Evolutionary conservation across 2,329 filamentous ascomycete genomes (phyloP).

Genomic region (Aspergillus sp.): DNA sequence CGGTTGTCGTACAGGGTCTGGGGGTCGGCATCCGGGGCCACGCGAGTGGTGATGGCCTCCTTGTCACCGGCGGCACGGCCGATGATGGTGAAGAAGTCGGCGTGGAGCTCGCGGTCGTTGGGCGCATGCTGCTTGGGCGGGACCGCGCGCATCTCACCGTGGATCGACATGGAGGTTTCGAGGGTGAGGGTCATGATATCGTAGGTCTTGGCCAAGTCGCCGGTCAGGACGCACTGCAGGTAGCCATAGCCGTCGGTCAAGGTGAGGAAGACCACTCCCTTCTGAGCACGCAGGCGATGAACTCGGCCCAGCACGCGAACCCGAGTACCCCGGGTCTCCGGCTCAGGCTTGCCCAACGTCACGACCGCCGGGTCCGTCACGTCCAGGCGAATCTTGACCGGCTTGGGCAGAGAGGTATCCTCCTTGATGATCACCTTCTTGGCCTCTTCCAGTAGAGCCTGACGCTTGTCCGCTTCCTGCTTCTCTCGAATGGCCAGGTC

Average conservation of each 20-base stretch:
- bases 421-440: constrained; percentile 73
- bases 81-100: constrained; percentile 82
- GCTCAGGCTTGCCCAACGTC: constrained; percentile 56
- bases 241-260: constrained; percentile 79
- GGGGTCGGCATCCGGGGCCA: constrained; percentile 66
- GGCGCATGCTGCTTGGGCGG: constrained; percentile 76
- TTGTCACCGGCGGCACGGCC: constrained; percentile 80
- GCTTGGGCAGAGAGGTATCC: constrained; percentile 69
- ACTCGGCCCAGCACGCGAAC: constrained; percentile 81
- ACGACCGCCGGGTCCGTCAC: constrained; percentile 63
- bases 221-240: constrained; percentile 80
- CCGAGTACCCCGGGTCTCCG: constrained; percentile 65
- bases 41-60: constrained; percentile 85
- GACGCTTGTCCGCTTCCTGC: constrained; percentile 69
- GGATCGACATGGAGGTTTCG: constrained; percentile 82
- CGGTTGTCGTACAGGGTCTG: constrained; percentile 77
- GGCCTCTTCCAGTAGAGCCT: constrained; percentile 73
- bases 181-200: constrained; percentile 81
- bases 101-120: constrained; percentile 82
- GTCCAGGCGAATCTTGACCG: constrained; percentile 73
- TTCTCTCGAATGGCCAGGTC: constrained; percentile 70
- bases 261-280: constrained; percentile 83
- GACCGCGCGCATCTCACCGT: constrained; percentile 79
- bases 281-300: constrained; percentile 77
- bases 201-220: constrained; percentile 85